These are phyloP conservation scores for Pulicaria dysenterica DNA, from an alignment of 129 eudicot species.

Conservation along the genomic window DNA sequence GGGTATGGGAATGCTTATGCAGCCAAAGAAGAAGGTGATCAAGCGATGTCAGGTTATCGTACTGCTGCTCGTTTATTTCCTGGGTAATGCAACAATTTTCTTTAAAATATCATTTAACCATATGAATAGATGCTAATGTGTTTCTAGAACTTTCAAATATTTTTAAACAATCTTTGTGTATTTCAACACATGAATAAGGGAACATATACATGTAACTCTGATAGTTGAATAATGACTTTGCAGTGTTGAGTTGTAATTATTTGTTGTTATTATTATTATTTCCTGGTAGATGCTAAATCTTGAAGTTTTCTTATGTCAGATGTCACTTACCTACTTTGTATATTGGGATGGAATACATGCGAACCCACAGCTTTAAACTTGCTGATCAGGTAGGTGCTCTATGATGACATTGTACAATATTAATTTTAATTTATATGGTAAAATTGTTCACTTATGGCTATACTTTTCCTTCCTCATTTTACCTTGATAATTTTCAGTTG, in stretches of 20 bases:
- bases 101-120: background rate
- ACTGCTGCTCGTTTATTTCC: slow-evolving; percentile 99
- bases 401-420: background rate
- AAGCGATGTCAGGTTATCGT: slow-evolving; percentile 96
- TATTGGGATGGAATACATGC: slow-evolving; percentile 99
- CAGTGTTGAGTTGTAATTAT: background rate
- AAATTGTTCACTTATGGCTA: background rate
- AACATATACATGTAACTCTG: background rate
- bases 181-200: background rate
- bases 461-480: slow-evolving; percentile 3
- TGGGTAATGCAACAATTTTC: slow-evolving; percentile 54
- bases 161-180: background rate
- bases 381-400: slow-evolving; percentile 98
- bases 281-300: slow-evolving; percentile 28
- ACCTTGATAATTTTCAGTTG: background rate
- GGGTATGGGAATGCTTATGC: slow-evolving; percentile 98
- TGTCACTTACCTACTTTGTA: slow-evolving; percentile 89
- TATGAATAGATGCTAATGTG: background rate
- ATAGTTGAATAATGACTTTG: background rate
- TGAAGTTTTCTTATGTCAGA: slow-evolving; percentile 56
- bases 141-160: background rate
- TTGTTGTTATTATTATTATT: slow-evolving; percentile 15
- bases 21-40: slow-evolving; percentile 97
- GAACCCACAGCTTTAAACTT: slow-evolving; percentile 93
- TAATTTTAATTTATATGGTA: no score